These are phyloP conservation scores for Nigrospora osmanthi DNA, from an alignment of 2,329 filamentous ascomycete genomes.

Conservation along the genomic window DNA sequence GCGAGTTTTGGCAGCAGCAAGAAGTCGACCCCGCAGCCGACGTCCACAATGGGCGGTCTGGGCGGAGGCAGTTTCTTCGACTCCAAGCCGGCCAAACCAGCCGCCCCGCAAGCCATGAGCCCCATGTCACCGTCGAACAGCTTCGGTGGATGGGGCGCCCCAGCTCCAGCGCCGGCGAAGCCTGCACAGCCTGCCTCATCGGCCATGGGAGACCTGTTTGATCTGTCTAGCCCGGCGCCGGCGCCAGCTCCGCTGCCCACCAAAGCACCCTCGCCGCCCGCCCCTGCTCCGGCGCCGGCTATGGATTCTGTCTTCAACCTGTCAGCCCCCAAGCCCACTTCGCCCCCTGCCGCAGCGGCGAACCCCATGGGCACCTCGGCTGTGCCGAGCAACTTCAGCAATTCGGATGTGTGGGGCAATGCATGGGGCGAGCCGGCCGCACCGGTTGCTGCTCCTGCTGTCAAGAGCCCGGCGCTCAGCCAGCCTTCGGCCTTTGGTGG, in stretches of 20 bases:
- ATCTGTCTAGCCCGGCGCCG: slow-evolving; percentile 47
- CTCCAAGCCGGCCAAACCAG: slow-evolving; percentile 53
- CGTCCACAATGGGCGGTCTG: slow-evolving; percentile 32
- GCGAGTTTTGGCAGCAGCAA: slow-evolving; percentile 24
- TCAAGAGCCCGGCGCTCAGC: slow-evolving; percentile 52
- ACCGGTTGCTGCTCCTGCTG: slow-evolving; percentile 33
- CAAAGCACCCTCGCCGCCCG: slow-evolving; percentile 33
- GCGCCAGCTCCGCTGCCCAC: slow-evolving; percentile 33
- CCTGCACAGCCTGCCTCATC: slow-evolving; percentile 40
- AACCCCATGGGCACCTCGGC: slow-evolving; percentile 27
- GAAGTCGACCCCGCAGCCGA: slow-evolving; percentile 25
- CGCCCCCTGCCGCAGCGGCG: slow-evolving; percentile 28
- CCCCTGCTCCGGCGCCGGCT: slow-evolving; percentile 29
- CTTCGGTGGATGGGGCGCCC: slow-evolving; percentile 53
- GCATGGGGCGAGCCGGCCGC: slow-evolving; percentile 68
- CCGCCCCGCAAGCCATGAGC: slow-evolving; percentile 35
- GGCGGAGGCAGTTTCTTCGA: slow-evolving; percentile 83
- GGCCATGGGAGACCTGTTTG: slow-evolving; percentile 73
- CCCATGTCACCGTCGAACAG: slow-evolving; percentile 42
- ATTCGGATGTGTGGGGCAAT: slow-evolving; percentile 79
- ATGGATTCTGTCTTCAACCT: slow-evolving; percentile 76
- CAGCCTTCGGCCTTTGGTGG: slow-evolving; percentile 34
- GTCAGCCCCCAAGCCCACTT: slow-evolving; percentile 38
- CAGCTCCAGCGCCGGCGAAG: slow-evolving; percentile 29
- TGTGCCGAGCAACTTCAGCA: slow-evolving; percentile 21